These are phyloP conservation scores for Annona cherimola DNA, from an alignment of 164 flowering plant species.

Conservation along the genomic window DNA sequence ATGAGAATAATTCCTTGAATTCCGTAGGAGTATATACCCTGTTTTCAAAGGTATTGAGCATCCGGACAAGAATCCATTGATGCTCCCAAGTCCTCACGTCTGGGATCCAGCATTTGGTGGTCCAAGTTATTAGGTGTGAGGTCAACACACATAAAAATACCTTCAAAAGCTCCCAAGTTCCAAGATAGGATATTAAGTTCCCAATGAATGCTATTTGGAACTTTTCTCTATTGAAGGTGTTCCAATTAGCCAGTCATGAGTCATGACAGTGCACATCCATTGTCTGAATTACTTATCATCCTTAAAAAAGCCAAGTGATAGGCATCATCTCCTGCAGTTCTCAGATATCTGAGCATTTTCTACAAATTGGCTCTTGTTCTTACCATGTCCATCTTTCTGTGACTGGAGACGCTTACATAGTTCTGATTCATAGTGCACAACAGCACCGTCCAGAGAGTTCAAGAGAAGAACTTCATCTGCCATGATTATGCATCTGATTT, in stretches of 20 bases:
- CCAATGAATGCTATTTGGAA: not conserved
- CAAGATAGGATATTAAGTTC: not conserved
- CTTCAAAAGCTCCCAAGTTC: not conserved
- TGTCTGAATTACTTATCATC: not conserved
- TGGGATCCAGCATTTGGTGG: not conserved
- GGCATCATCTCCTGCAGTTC: not conserved
- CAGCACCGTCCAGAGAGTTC: constrained; percentile 83
- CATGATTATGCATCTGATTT: constrained; percentile 89
- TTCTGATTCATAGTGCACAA: constrained; percentile 67
- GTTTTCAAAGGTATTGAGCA: too few species aligned
- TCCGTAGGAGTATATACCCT: too few species aligned
- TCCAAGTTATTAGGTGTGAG: not conserved
- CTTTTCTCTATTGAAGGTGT: not conserved
- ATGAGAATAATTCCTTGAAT: too few species aligned
- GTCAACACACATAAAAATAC: not conserved
- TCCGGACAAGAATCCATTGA: not conserved
- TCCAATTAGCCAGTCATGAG: not conserved
- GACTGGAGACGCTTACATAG: constrained; percentile 70
- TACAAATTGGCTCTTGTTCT: not conserved
- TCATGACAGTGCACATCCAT: not conserved
- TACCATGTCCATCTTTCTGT: constrained; percentile 64
- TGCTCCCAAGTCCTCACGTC: not conserved
- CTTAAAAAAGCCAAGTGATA: not conserved
- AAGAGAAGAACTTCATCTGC: constrained; percentile 85
- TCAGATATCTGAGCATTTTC: too few species aligned